Base-by-base conservation (phyloP, 2,329 filamentous ascomycete genomes). In the Coleophoma crateriformis region DNA sequence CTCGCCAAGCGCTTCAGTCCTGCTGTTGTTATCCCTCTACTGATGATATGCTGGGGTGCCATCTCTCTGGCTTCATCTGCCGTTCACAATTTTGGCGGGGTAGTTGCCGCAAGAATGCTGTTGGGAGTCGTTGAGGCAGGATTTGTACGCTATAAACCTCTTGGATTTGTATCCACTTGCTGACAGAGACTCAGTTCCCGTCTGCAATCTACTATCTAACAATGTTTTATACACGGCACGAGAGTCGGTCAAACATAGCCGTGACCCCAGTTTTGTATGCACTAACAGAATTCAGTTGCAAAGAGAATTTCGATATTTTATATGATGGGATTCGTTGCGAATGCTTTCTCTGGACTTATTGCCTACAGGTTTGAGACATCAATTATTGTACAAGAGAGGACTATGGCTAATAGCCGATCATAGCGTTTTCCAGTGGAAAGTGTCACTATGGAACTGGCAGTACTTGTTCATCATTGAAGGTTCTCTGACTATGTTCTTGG, bases 391-490 rank as follows among this genome's bases (percentile, higher is more conserved):
- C 19, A 19, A 19, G 3, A 19, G 19, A 19, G 19, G 19, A 19
- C 2, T 19, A 19, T 3, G 3, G 19, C 19, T 19, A 19, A 19
- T 3, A 19, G 19, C 3, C 32, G 54, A 58, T 3, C 58, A 53
- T 49, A 53, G 54, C 14, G 60, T 61, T 1, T 62, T 62, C 45
- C 56, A 58, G 39, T 54, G 53, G 52, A 37, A 58, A 11, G 41
- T 42, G 48, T 1, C 47, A 58, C 5, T 38, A 35, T 41, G 51
- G 43, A 49, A 45, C 35, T 59, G 56, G 55, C 50, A 54, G 50
- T 60, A 58, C 33, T 49, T 63, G 4, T 62, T 61, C 39, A 52
- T 63, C 20, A 60, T 62, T 35, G 58, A 61, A 42, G 58, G 60
- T 11, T 42, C 48, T 10, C 47, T 60, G 4, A 61, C 59, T 3